These are phyloP conservation scores for Castanea crenata DNA, from an alignment of 306 rosid genomes.

Conservation along the genomic window DNA sequence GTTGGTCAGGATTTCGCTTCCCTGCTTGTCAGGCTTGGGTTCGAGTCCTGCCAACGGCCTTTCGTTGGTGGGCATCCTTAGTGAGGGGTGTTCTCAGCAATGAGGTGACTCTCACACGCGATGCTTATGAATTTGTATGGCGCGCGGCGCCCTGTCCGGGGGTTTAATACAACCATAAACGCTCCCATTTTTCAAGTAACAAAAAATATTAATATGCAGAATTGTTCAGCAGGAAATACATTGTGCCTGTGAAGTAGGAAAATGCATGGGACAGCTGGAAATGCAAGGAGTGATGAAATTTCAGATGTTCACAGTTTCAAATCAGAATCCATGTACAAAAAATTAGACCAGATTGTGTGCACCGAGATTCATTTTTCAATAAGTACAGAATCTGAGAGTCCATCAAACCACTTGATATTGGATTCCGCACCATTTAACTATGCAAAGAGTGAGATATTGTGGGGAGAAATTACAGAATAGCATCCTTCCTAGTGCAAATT, in stretches of 20 bases:
- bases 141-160: no score
- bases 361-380: slow-evolving; percentile 8
- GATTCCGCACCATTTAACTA: slow-evolving; percentile 10
- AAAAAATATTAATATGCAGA: slow-evolving; percentile 7
- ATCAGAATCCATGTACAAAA: slow-evolving; percentile 14
- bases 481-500: not conserved
- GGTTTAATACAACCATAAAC: no score
- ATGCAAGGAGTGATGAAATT: not conserved
- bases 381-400: not conserved
- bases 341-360: slow-evolving; percentile 21
- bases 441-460: slow-evolving; percentile 4
- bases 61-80: no score
- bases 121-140: no score
- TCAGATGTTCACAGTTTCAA: slow-evolving; percentile 10
- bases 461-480: not conserved
- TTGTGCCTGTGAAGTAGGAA: slow-evolving; percentile 9
- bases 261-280: not conserved
- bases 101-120: no score
- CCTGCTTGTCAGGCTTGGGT: no score
- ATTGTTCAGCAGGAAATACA: slow-evolving; percentile 24
- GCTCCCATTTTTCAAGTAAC: no score
- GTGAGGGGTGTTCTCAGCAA: no score
- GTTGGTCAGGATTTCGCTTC: no score
- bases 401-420: slow-evolving; percentile 6
- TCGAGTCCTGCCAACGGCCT: no score